Evolutionary conservation across 257 asterid species (phyloP), one percentile per base, ranked within the genome.

Genomic region (Fraxinus cuspidata): DNA sequence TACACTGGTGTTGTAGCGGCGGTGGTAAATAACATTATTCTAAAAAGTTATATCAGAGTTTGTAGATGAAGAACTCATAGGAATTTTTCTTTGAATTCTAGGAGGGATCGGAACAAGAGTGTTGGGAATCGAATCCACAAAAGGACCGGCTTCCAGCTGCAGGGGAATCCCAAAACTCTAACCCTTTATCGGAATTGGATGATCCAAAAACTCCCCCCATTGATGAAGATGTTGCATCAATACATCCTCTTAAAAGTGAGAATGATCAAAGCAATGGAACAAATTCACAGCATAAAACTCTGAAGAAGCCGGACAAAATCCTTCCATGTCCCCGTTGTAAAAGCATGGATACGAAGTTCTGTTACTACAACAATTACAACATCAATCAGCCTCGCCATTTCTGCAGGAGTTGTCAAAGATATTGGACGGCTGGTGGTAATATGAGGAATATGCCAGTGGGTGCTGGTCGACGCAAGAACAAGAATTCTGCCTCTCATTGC

Each of bases 391-490:
- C 98, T 49, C 97, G 98, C 4, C 93, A 94, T 80, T 92, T 92
- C 76, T 94, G 98, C 88, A 92, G 89, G 94, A 89, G 91, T 77
- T 94, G 98, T 74, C 98, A 94, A 77, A 85, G 98, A 85, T 94
- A 94, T 67, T 94, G 98, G 98, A 94, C 98, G 0, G 97, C 97
- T 27, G 98, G 98, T 1, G 98, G 98, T 82, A 91, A 93, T 11
- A 90, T 94, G 96, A 92, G 98, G 88, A 94, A 92, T 38, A 92
- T 94, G 34, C 97, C 97, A 0, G 97, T 94, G 35, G 98, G 98
- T 35, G 96, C 98, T 19, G 97, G 98, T 44, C 89, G 97, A 1
- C 84, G 98, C 25, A 94, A 92, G 84, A 94, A 78, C 84, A 94
- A 94, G 89, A 87, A 86, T 63, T 75, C 88, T 4, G 69, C 85